These are phyloP conservation scores for Camelina laxa DNA, from an alignment of 345 rosid species.

Conservation along the genomic window DNA sequence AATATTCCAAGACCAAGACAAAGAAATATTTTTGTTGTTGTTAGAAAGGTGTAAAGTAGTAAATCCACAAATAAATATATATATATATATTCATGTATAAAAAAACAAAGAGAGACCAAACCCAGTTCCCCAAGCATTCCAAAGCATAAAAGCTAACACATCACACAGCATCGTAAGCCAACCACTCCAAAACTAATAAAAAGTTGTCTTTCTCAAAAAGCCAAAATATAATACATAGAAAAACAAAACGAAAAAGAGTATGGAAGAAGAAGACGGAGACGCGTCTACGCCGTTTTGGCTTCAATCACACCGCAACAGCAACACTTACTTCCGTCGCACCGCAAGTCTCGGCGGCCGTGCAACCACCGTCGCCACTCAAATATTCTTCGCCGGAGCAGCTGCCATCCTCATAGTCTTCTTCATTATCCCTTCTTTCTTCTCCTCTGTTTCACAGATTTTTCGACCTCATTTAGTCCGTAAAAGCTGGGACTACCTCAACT, in stretches of 20 bases:
- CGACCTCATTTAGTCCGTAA: conserved; percentile 67
- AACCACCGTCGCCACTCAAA: conserved; percentile 43
- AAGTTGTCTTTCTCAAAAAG: conserved; percentile 1
- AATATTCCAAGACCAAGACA: conserved; percentile 30
- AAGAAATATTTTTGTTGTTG: conserved; percentile 21
- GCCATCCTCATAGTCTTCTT: conserved; percentile 49
- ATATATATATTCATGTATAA: neutral
- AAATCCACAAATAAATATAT: conserved; percentile 3
- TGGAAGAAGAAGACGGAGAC: conserved; percentile 50
- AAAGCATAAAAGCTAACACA: conserved; percentile 40
- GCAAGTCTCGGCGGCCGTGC: conserved; percentile 35
- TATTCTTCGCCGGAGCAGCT: conserved; percentile 56
- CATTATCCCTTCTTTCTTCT: conserved; percentile 54
- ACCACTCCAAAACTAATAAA: conserved; percentile 20
- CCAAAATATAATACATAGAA: neutral
- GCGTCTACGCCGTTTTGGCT: conserved; percentile 75
- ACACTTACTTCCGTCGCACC: conserved; percentile 45
- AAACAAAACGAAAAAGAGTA: neutral
- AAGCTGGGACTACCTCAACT: conserved; percentile 78
- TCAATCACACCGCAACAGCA: conserved; percentile 44
- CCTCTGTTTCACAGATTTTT: conserved; percentile 61
- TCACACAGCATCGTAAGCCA: conserved; percentile 21
- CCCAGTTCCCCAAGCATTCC: conserved; percentile 22
- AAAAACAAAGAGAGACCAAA: conserved; percentile 5
- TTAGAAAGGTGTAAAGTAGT: conserved; percentile 9